Evolutionary conservation across 2,329 filamentous ascomycete species (phyloP).

Genomic region (Penicillium concentricum): DNA sequence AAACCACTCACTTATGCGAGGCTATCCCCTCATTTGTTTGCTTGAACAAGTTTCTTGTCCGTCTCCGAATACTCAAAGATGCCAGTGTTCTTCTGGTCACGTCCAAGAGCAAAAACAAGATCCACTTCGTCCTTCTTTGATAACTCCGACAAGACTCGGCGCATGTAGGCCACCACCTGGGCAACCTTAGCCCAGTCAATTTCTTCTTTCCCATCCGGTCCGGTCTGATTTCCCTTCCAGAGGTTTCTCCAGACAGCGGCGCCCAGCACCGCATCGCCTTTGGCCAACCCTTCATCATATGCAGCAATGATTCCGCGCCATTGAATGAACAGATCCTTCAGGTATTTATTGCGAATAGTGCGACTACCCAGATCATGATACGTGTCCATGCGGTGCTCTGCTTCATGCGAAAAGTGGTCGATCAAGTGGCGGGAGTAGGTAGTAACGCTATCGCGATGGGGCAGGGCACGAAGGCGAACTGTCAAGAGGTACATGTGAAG

Average conservation of each 20-base stretch:
- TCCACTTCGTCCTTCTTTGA: slow-evolving; percentile 55
- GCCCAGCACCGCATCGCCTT: slow-evolving; percentile 48
- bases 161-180: slow-evolving; percentile 62
- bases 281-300: slow-evolving; percentile 48
- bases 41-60: slow-evolving; percentile 42
- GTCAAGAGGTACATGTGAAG: slow-evolving; percentile 92
- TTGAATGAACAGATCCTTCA: slow-evolving; percentile 88
- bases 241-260: slow-evolving; percentile 90
- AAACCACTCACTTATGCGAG: background rate
- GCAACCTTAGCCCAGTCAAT: slow-evolving; percentile 62
- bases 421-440: slow-evolving; percentile 87
- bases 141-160: slow-evolving; percentile 56
- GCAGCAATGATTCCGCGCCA: slow-evolving; percentile 85
- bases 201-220: slow-evolving; percentile 40
- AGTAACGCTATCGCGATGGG: slow-evolving; percentile 61
- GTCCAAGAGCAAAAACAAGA: slow-evolving; percentile 52
- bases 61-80: slow-evolving; percentile 37
- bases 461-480: slow-evolving; percentile 76
- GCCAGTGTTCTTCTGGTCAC: slow-evolving; percentile 35
- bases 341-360: slow-evolving; percentile 58
- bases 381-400: slow-evolving; percentile 67
- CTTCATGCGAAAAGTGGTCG: slow-evolving; percentile 76
- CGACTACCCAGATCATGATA: slow-evolving; percentile 52
- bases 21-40: slow-evolving; percentile 17
- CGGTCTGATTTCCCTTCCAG: slow-evolving; percentile 67